Base-by-base conservation (phyloP, 2,329 filamentous ascomycete genomes). In the Pseudogymnoascus sp. region DNA sequence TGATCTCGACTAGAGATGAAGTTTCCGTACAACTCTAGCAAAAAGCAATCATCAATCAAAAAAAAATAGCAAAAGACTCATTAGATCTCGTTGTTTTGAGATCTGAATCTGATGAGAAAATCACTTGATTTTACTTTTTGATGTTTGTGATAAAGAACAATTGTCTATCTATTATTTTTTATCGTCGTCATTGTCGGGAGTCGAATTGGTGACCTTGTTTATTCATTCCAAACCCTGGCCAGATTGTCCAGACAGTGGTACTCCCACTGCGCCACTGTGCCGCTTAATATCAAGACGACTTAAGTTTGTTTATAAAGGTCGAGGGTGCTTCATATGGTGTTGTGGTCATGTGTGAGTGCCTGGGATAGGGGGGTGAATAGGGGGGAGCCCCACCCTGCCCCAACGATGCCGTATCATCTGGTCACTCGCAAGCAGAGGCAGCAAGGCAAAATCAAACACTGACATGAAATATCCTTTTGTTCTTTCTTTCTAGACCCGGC, bases 211-310 rank as follows among this genome's bases (percentile, higher is more conserved):
- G n/a, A 9, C 45, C 45, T 19, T 2, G 19, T 30, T 52, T 55
- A 30, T 30, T 33, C 45, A 42, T 42, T 42, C 41, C 41, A 14
- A 23, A 11, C 45, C 25, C 45, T 55, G 25, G 25, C 45, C 45
- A 55, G 45, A 55, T 55, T 55, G 45, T 55, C 25, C 25, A n/a
- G 45, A 55, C 25, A 55, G 45, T 55, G 45, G 45, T 55, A 55
- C 45, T 33, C 19, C 45, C 25, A 55, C 45, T 55, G 45, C 45
- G 45, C 45, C 45, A 55, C 45, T 55, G 45, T 55, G 45, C 25
- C 25, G 45, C 45, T 55, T 55, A n/a, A 19, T 33, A 5, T 30
- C n/a, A 19, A 33, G 45, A 55, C 6, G 25, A 12, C 4, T 11
- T 33, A 33, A 30, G 45, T 55, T 33, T 16, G 45, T 16, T 55